Evolutionary conservation across 371 early-diverging fungal genomes (phyloP), one percentile per base, ranked within the genome.

Genomic region (Mucor racemosus): DNA sequence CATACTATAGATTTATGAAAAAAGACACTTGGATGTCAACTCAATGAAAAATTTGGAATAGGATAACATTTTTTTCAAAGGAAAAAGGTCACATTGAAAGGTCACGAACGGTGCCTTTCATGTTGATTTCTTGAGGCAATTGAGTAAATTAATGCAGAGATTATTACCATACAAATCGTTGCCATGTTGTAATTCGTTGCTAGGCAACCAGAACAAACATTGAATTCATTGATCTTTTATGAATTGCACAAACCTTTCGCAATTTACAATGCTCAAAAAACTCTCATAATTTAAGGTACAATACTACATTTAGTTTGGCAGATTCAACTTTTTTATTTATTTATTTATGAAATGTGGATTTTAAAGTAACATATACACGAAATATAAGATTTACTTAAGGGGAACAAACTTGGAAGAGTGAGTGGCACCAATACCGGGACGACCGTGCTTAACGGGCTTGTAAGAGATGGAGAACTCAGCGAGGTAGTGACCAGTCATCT

Each of bases 401-500:
- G 73, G 73, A 69, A 73, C 73, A 57, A 73, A 73, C 69, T 69
- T 73, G 66, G 94, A 94, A 69, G 92, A 91, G 87, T 93, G 90
- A 78, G 98, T 96, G 76, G 98, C 98, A 91, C 99, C 99, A 78
- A 99, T 95, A 94, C 91, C 99, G 69, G 99, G 98, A 79, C 96
- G 95, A 89, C 99, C 99, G 92, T 99, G 99, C 87, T 91, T 94
- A 77, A 95, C 96, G 68, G 95, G 95, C 90, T 95, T 98, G 90
- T 97, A 97, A 73, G 99, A 84, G 81, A 97, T 93, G 75, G 94
- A 93, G 91, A 94, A 94, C 85, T 94, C 94, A 71, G 86, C 99
- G 46, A 99, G 91, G 88, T 97, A 97, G 92, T 94, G 96, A 71
- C 99, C 99, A 81, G 99, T 90, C 99, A 99, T 99, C 84, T 99